Percentiles rank a stretch among this genome's conserved stretches.
Conservation (phyloP, 2,329 filamentous ascomycete genomes). For the Nemania sp. region DNA sequence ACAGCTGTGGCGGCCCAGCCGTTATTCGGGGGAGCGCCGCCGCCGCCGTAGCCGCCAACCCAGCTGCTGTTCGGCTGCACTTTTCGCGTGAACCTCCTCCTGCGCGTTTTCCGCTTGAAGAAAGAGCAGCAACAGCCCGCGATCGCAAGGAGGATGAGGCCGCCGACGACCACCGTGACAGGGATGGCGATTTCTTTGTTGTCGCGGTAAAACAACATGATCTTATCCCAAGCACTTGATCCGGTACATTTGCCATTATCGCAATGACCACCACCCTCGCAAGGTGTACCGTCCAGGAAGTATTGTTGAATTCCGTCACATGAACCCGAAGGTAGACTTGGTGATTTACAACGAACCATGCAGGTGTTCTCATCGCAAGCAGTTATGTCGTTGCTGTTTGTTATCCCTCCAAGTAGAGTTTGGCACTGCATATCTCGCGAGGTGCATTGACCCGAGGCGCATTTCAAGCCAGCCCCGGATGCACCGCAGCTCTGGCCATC, state of each 20-base stretch:
- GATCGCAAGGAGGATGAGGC: conserved; percentile 70
- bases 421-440: conserved; percentile 88
- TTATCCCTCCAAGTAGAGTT: conserved; percentile 76
- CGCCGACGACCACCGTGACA: conserved; percentile 71
- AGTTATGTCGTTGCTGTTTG: conserved; percentile 73
- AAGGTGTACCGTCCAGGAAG: conserved; percentile 89
- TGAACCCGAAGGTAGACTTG: conserved; percentile 64
- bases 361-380: conserved; percentile 78
- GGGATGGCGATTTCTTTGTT: conserved; percentile 85
- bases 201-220: conserved; percentile 73
- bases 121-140: conserved; percentile 66
- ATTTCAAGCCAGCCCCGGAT: conserved; percentile 65
- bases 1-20: conserved; percentile 19
- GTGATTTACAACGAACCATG: conserved; percentile 73
- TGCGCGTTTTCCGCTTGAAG: conserved; percentile 47
- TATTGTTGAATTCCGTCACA: conserved; percentile 85
- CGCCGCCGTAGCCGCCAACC: conserved; percentile 34
- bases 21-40: conserved; percentile 24
- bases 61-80: conserved; percentile 34
- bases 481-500: conserved; percentile 75
- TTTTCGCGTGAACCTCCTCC: conserved; percentile 35
- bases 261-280: conserved; percentile 79
- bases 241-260: conserved; percentile 77
- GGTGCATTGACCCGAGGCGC: conserved; percentile 93
- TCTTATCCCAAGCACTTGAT: conserved; percentile 68